Conservation (phyloP, 495 filamentous ascomycete genomes). For the Aspergillus conjunctus region DNA sequence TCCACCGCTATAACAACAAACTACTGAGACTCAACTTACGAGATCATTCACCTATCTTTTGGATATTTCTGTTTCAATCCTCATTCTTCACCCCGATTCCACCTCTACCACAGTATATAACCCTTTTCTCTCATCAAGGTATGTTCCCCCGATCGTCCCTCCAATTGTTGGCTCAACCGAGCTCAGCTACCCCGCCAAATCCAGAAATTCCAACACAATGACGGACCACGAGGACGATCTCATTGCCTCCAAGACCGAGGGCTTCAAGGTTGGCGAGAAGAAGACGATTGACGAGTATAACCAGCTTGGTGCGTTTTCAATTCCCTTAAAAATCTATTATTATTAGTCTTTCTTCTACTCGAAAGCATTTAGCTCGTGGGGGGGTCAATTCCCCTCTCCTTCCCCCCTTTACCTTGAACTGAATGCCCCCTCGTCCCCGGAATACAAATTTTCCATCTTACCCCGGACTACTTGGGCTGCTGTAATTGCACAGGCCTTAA, state of each 20-base stretch:
- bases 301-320: slow-evolving; percentile 73
- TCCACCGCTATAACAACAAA: slow-evolving; percentile 22
- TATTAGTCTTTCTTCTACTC: background rate
- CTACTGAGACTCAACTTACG: background rate
- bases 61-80: background rate
- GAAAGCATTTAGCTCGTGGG: slow-evolving; percentile 6
- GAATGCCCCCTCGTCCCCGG: background rate
- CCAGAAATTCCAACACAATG: slow-evolving; percentile 55
- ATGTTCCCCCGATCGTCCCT: background rate
- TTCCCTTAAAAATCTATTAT: background rate
- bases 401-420: slow-evolving; percentile 8
- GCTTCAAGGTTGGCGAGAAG: slow-evolving; percentile 98
- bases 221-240: slow-evolving; percentile 81
- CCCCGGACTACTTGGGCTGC: no score
- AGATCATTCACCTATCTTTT: no score
- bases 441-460: no score
- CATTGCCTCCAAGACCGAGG: slow-evolving; percentile 80
- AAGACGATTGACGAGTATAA: slow-evolving; percentile 93
- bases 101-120: background rate
- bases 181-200: slow-evolving; percentile 26
- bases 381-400: background rate
- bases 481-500: background rate
- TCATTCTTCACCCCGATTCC: background rate
- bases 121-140: background rate
- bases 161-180: slow-evolving; percentile 13